phyloP scores from a whole-genome alignment of 2,329 filamentous ascomycete genomes.

The Zalaria sp. region DNA sequence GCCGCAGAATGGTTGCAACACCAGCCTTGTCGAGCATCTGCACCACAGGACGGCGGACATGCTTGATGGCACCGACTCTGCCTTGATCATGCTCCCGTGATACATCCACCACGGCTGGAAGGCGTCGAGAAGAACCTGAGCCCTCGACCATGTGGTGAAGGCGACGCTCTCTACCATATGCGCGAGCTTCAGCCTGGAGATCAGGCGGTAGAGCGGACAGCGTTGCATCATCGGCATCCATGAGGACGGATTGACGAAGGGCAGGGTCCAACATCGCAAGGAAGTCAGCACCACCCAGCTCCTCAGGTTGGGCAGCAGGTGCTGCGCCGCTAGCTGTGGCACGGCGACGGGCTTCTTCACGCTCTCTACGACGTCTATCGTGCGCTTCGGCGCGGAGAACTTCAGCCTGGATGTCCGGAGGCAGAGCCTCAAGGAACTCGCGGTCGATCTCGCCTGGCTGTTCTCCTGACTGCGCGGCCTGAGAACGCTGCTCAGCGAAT shows the following conservation, averaged over 20 bases:
- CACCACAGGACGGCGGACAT: conserved; percentile 53
- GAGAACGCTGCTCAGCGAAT: conserved; percentile 65
- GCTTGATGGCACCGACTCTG: conserved; percentile 13
- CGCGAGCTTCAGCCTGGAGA: conserved; percentile 72
- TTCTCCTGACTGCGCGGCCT: conserved; percentile 53
- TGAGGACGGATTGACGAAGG: conserved; percentile 71
- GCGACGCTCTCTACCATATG: conserved; percentile 42
- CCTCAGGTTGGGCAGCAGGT: conserved; percentile 44
- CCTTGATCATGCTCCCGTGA: conserved; percentile 4
- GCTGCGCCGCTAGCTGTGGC: conserved; percentile 33
- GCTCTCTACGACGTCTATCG: conserved; percentile 76
- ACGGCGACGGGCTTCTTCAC: conserved; percentile 64
- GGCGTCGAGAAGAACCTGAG: conserved; percentile 6
- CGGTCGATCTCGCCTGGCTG: conserved; percentile 75
- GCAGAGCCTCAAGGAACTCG: conserved; percentile 86
- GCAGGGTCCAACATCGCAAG: conserved; percentile 76
- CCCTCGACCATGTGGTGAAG: background rate
- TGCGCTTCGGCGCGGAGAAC: conserved; percentile 80
- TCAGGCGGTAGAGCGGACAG: conserved; percentile 74
- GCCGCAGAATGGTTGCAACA: conserved; percentile 85
- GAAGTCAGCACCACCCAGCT: conserved; percentile 90
- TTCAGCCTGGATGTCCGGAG: conserved; percentile 78
- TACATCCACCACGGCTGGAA: background rate
- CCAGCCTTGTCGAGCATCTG: conserved; percentile 97
- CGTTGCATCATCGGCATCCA: conserved; percentile 83